These are phyloP conservation scores for Septoria linicola DNA, from an alignment of 2,329 filamentous ascomycete genomes.

Conservation along the genomic window DNA sequence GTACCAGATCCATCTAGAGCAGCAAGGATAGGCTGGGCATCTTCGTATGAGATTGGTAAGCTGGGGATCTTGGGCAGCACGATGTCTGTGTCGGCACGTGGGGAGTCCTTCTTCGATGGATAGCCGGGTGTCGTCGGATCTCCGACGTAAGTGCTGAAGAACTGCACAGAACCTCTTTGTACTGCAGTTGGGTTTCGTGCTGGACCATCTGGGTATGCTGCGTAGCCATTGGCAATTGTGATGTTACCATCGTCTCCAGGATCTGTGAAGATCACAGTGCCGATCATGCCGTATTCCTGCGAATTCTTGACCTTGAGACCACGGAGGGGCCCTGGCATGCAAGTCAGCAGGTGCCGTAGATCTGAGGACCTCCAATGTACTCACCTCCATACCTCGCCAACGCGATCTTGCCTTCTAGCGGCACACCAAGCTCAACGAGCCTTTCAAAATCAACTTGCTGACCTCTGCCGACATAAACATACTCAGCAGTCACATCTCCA, in stretches of 20 bases:
- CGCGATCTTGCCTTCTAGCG: constrained; percentile 50
- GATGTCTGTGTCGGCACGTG: constrained; percentile 64
- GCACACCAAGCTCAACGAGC: constrained; percentile 41
- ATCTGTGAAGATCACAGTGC: constrained; percentile 1
- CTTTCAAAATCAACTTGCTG: constrained; percentile 49
- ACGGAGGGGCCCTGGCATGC: neutral
- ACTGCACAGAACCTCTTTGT: constrained; percentile 53
- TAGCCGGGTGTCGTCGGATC: constrained; percentile 84
- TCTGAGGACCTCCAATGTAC: neutral
- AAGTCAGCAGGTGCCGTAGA: neutral
- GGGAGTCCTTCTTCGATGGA: constrained; percentile 76
- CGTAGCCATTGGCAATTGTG: constrained; percentile 41
- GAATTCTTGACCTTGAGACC: constrained; percentile 7
- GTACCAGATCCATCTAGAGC: constrained; percentile 81
- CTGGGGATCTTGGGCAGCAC: constrained; percentile 77
- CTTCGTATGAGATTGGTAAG: constrained; percentile 77
- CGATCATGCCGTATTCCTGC: constrained; percentile 12
- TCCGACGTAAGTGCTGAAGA: constrained; percentile 61
- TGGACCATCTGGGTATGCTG: constrained; percentile 45
- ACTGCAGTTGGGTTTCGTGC: constrained; percentile 49
- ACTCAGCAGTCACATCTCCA: constrained; percentile 49
- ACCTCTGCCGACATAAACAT: constrained; percentile 34
- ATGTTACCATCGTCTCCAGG: constrained; percentile 29
- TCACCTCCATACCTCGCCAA: constrained; percentile 41
- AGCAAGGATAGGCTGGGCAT: constrained; percentile 76